Percentiles rank a stretch among this genome's conserved stretches.
Conservation (phyloP, 2,329 filamentous ascomycete species). For the Elsinoe necatrix region DNA sequence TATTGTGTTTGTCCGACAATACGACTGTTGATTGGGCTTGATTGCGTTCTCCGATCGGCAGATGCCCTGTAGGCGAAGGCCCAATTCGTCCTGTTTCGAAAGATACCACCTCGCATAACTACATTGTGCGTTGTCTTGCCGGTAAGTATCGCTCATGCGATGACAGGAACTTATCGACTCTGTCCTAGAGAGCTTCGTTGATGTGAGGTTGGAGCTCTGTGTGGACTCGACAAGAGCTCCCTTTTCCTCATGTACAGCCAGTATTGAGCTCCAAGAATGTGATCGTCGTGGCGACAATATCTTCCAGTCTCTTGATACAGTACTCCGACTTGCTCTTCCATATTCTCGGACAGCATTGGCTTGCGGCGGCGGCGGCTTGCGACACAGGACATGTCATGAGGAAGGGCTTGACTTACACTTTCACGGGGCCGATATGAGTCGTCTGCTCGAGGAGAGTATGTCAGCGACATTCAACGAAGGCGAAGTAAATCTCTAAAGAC, state of each 20-base stretch:
- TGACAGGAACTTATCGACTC: no score
- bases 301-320: background rate
- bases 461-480: conserved; percentile 16
- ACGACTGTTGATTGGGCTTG: background rate
- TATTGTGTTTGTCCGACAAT: background rate
- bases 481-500: background rate
- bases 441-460: conserved; percentile 19
- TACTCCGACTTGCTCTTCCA: background rate
- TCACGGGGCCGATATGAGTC: conserved; percentile 27
- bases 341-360: background rate
- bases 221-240: background rate
- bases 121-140: no score
- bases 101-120: no score
- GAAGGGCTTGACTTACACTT: conserved; percentile 22
- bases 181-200: background rate
- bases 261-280: background rate
- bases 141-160: no score
- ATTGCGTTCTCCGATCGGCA: background rate
- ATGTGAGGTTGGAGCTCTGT: background rate
- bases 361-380: background rate
- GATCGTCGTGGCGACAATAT: background rate
- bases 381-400: conserved; percentile 12
- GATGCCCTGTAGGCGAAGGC: background rate
- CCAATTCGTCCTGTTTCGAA: background rate
- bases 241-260: background rate